A percentile compares a stretch with the other conserved stretches of the same genome.
These are phyloP conservation scores for Lodderomyces margitis DNA, from an alignment of 1,139 yeast genomes.

Conservation along the genomic window DNA sequence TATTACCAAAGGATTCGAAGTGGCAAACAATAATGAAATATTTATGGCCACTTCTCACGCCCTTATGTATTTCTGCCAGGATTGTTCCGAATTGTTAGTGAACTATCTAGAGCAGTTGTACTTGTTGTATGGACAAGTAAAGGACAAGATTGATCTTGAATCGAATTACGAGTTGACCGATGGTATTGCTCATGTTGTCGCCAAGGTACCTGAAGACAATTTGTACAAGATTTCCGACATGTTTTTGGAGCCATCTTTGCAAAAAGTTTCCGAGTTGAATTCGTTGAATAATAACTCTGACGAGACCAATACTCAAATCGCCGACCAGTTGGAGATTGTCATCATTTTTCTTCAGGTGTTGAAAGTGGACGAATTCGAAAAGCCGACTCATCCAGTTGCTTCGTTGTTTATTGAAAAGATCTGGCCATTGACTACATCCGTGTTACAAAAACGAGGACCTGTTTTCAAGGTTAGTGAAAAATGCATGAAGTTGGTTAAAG, in stretches of 20 bases:
- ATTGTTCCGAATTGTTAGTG: slow-evolving; percentile 70
- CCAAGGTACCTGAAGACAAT: slow-evolving; percentile 45
- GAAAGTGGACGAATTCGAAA: slow-evolving; percentile 34
- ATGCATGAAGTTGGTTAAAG: slow-evolving; percentile 64
- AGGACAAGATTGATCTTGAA: slow-evolving; percentile 55
- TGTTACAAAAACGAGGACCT: slow-evolving; percentile 54
- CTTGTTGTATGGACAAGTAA: slow-evolving; percentile 68
- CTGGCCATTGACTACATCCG: slow-evolving; percentile 55
- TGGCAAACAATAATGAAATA: slow-evolving; percentile 45
- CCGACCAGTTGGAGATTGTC: slow-evolving; percentile 74
- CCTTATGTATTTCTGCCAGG: slow-evolving; percentile 90
- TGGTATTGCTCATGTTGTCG: slow-evolving; percentile 84
- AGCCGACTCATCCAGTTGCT: slow-evolving; percentile 52
- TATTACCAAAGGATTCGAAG: slow-evolving; percentile 74
- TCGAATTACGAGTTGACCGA: slow-evolving; percentile 81
- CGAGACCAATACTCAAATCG: slow-evolving; percentile 43
- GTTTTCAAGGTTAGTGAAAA: slow-evolving; percentile 69
- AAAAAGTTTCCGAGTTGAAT: slow-evolving; percentile 36
- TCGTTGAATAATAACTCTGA: slow-evolving; percentile 19
- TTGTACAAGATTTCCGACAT: slow-evolving; percentile 39
- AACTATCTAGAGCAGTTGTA: slow-evolving; percentile 75
- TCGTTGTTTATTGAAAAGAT: slow-evolving; percentile 51
- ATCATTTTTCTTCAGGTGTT: slow-evolving; percentile 70
- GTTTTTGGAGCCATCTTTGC: slow-evolving; percentile 69
- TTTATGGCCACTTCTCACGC: slow-evolving; percentile 91